Base-by-base conservation (phyloP, 2,329 filamentous ascomycete species). In the Phialocephala sp. region DNA sequence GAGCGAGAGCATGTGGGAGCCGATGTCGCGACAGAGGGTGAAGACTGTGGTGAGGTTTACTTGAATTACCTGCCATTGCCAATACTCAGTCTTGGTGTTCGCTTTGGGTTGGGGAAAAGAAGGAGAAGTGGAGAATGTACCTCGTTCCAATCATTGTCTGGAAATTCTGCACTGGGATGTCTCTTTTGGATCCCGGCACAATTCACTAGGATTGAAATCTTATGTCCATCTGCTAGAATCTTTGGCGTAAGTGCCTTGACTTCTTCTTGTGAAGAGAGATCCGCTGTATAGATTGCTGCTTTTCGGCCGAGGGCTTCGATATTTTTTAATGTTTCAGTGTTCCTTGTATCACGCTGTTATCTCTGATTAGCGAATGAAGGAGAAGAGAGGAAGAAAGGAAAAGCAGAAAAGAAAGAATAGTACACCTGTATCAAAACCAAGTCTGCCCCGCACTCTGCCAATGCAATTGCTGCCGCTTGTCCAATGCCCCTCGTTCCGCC, bases 21-120 rank as follows among this genome's bases (percentile, higher is more conserved):
- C 92, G 18, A 92, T 84, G 76, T 94, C 91, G 66, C 92, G 88
- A 79, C 87, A 86, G 63, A 96, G 83, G 0, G 87, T 87, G 80
- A 97, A 97, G 62, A 95, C 91, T 52, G 90, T 85, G 74, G 86
- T 91, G 55, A 97, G 87, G 80, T 97, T 97, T 59, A 97, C 90
- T 81, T 97, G 91, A 50, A 97, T 81, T 36, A 97, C 73, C 73
- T 74, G 59, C 41, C 47, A 24, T 55, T 43, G 37, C 20, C 24
- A 84, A 58, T 18, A 32, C 47, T 52, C 59, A 57, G 8, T 45
- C 15, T 52, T 36, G 20, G 1, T 52, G 50, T 36, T 8, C 18
- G 85, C 85, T 92, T 85, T 73, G 32, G 6, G 6, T 9, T 39
- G 22, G 55, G 39, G 22, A 36, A 14, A 27, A 5, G 37, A 14